Evolutionary conservation across 1,284 basidiomycete species (phyloP).

Genomic region (Boletus semigastroideus): DNA sequence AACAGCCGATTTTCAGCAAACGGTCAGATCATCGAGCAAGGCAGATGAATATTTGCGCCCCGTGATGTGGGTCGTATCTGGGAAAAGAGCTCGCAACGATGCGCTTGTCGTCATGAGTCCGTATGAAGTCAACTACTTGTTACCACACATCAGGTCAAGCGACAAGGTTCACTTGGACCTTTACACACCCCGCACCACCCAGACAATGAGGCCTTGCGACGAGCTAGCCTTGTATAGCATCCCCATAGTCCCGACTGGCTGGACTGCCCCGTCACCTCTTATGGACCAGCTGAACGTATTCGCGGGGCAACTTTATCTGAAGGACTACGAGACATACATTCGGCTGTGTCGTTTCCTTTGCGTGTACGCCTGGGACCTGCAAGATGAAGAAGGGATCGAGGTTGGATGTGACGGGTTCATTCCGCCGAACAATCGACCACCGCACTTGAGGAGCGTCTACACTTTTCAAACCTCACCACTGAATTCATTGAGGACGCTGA

Average conservation of each 20-base stretch:
- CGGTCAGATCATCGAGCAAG: background rate
- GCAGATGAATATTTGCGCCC: conserved; percentile 40
- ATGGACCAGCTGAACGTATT: conserved; percentile 43
- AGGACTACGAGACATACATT: conserved; percentile 35
- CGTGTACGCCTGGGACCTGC: conserved; percentile 27
- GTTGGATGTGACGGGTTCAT: conserved; percentile 40
- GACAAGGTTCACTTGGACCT: conserved; percentile 38
- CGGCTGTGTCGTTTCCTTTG: conserved; percentile 40
- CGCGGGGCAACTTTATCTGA: conserved; percentile 31
- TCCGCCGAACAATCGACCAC: conserved; percentile 17
- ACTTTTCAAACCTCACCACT: conserved; percentile 26
- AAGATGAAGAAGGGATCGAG: conserved; percentile 5
- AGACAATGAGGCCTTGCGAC: conserved; percentile 40
- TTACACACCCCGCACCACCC: conserved; percentile 34
- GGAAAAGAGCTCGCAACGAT: background rate
- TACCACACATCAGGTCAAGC: conserved; percentile 38
- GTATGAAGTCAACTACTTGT: conserved; percentile 42
- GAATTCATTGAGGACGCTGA: conserved; percentile 34
- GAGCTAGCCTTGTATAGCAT: conserved; percentile 38
- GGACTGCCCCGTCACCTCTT: conserved; percentile 21
- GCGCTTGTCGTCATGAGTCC: conserved; percentile 45
- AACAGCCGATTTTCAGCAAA: conserved; percentile 33
- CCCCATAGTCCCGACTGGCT: conserved; percentile 24
- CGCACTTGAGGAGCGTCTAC: conserved; percentile 6
- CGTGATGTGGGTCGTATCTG: conserved; percentile 45